A percentile compares a stretch with the other conserved stretches of the same genome.
phyloP scores from a whole-genome alignment of 768 basidiomycete genomes.

The Paxillus involutus region DNA sequence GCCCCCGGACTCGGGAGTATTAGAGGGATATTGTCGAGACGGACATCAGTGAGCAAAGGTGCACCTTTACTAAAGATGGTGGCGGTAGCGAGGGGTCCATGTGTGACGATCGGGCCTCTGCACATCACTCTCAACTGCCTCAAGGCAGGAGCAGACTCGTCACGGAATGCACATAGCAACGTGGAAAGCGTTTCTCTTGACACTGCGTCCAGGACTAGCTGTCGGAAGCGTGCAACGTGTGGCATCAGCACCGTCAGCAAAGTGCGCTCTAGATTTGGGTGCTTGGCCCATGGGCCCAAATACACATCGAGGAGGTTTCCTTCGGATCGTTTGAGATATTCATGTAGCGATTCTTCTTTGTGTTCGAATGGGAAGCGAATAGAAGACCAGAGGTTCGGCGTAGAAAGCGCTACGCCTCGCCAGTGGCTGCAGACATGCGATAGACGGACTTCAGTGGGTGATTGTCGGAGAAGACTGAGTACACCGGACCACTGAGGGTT shows the following conservation, averaged over 20 bases:
- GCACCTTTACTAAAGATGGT: slow-evolving; percentile 31
- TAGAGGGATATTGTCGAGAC: slow-evolving; percentile 31
- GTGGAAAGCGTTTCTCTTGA: slow-evolving; percentile 29
- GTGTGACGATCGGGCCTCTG: slow-evolving; percentile 27
- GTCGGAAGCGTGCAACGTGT: slow-evolving; percentile 28
- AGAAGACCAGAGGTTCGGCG: slow-evolving; percentile 35
- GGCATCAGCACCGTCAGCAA: slow-evolving; percentile 27
- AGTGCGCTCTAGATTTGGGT: slow-evolving; percentile 25
- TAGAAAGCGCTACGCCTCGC: slow-evolving; percentile 34
- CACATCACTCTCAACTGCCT: slow-evolving; percentile 29
- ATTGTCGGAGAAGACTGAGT: slow-evolving; percentile 31
- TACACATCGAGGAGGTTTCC: slow-evolving; percentile 31
- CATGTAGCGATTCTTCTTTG: slow-evolving; percentile 26
- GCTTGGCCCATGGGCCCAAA: slow-evolving; percentile 33
- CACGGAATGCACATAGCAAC: slow-evolving; percentile 22
- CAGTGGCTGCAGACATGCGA: slow-evolving; percentile 35
- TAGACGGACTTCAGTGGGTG: slow-evolving; percentile 32
- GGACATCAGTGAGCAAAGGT: slow-evolving; percentile 32
- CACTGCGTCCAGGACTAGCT: slow-evolving; percentile 29
- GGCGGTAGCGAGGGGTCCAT: slow-evolving; percentile 23
- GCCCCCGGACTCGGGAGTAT: slow-evolving; percentile 18
- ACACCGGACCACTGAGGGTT: slow-evolving; percentile 34
- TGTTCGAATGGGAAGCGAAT: slow-evolving; percentile 32
- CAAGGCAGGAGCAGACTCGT: slow-evolving; percentile 27
- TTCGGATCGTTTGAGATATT: slow-evolving; percentile 34